phyloP scores from a whole-genome alignment of 2,329 filamentous ascomycete genomes.

The Arachnomyces sp. region DNA sequence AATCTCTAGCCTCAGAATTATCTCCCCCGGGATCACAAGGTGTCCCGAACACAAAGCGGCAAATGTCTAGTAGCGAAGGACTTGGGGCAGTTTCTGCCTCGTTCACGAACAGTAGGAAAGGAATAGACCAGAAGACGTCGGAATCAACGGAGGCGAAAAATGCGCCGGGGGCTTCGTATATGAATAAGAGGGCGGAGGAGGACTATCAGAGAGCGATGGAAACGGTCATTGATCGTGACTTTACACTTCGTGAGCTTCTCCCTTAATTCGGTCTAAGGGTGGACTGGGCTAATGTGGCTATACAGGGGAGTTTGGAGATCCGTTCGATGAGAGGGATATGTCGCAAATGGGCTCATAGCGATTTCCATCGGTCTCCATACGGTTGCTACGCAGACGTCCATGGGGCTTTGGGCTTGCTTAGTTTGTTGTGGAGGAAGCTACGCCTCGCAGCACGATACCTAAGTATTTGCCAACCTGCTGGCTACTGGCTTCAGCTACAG shows the following conservation, averaged over 20 bases:
- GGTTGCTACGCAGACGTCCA: too few relatives aligned
- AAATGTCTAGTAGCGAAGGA: conserved; percentile 5
- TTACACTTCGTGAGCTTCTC: conserved; percentile 38
- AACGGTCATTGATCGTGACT: conserved; percentile 44
- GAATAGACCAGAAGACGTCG: conserved; percentile 10
- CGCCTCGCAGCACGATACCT: too few relatives aligned
- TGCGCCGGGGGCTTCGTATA: conserved; percentile 45
- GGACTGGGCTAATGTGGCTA: not conserved
- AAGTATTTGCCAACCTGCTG: too few relatives aligned
- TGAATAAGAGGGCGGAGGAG: conserved; percentile 49
- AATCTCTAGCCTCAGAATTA: conserved; percentile 35
- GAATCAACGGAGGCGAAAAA: conserved; percentile 29
- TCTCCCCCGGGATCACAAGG: conserved; percentile 49
- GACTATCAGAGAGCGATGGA: conserved; percentile 46
- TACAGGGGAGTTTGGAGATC: conserved; percentile 39
- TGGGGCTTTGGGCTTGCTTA: too few relatives aligned
- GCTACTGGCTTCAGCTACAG: too few relatives aligned
- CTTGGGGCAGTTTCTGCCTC: conserved; percentile 1
- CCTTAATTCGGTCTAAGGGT: too few relatives aligned
- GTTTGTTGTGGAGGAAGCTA: too few relatives aligned
- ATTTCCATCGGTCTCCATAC: too few relatives aligned
- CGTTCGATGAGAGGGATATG: conserved; percentile 37
- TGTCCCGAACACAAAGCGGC: conserved; percentile 13
- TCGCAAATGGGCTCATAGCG: conserved; percentile 12
- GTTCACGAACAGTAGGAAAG: not conserved